phyloP scores from a whole-genome alignment of 768 basidiomycete species.

The Leucogyrophana mollusca region DNA sequence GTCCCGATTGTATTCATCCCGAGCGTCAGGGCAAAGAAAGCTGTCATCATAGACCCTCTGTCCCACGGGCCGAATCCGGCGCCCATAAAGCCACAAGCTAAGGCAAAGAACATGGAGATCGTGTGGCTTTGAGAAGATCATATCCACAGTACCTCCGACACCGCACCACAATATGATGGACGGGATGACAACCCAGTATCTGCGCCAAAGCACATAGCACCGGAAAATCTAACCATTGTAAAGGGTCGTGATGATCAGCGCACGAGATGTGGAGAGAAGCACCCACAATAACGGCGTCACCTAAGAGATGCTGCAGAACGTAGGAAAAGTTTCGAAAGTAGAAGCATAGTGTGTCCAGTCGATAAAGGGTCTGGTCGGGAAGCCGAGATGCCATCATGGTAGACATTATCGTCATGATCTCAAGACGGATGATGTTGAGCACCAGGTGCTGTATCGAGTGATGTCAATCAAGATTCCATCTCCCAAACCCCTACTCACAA shows the following conservation, averaged over 20 bases:
- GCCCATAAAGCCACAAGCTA: not conserved
- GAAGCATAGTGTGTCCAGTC: no score
- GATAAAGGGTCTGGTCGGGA: no score
- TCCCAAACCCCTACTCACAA: no score
- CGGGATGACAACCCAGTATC: not conserved
- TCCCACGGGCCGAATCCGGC: not conserved
- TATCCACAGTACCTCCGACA: not conserved
- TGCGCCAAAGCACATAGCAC: conserved; percentile 6
- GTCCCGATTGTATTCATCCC: not conserved
- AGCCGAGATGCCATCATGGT: conserved; percentile 12
- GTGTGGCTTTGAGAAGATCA: not conserved
- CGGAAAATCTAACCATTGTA: conserved; percentile 12
- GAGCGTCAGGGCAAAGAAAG: not conserved
- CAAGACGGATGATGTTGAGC: conserved; percentile 21
- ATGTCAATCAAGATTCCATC: no score
- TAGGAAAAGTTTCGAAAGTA: no score
- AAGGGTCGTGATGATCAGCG: no score
- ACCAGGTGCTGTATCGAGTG: conserved; percentile 28
- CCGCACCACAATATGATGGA: conserved; percentile 3
- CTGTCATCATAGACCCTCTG: not conserved
- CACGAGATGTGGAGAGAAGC: no score
- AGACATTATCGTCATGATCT: conserved; percentile 16
- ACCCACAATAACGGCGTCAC: conserved; percentile 5
- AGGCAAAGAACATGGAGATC: not conserved
- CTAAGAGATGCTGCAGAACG: no score